Percentiles rank a stretch among this genome's conserved stretches.
Evolutionary conservation across 2,329 filamentous ascomycete species (phyloP).

Genomic region (Orbilia javanica): DNA sequence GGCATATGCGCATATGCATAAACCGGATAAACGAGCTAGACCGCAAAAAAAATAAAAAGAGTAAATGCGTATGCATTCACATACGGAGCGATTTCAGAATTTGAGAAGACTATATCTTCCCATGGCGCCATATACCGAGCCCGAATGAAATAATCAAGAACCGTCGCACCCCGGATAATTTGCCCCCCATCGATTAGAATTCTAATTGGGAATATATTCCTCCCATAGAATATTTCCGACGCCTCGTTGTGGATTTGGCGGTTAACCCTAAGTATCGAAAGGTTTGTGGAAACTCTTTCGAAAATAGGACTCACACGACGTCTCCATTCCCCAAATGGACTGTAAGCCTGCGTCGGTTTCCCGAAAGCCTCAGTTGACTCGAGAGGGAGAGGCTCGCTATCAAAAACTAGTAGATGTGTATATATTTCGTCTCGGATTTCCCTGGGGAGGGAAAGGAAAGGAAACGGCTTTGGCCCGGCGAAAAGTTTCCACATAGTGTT

Average conservation of each 20-base stretch:
- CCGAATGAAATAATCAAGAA: not conserved
- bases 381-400: not conserved
- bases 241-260: constrained; percentile 14
- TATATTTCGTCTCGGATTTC: constrained; percentile 25
- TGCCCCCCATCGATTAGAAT: not conserved
- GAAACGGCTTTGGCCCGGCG: not conserved
- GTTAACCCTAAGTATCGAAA: constrained; percentile 12
- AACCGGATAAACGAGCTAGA: too few species aligned
- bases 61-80: not conserved
- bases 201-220: constrained; percentile 12
- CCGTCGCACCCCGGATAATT: not conserved
- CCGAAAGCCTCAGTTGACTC: not conserved
- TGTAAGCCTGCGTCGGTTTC: not conserved
- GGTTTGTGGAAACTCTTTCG: not conserved
- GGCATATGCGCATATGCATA: too few species aligned
- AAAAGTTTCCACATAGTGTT: not conserved
- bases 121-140: constrained; percentile 12
- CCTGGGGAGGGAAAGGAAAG: constrained; percentile 2
- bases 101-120: constrained; percentile 4
- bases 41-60: too few species aligned
- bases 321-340: not conserved
- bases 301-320: not conserved
- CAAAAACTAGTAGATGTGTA: not conserved
- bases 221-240: constrained; percentile 13
- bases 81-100: not conserved